phyloP scores from a whole-genome alignment of 345 rosid genomes.

The Crucihimalaya himalaica region DNA sequence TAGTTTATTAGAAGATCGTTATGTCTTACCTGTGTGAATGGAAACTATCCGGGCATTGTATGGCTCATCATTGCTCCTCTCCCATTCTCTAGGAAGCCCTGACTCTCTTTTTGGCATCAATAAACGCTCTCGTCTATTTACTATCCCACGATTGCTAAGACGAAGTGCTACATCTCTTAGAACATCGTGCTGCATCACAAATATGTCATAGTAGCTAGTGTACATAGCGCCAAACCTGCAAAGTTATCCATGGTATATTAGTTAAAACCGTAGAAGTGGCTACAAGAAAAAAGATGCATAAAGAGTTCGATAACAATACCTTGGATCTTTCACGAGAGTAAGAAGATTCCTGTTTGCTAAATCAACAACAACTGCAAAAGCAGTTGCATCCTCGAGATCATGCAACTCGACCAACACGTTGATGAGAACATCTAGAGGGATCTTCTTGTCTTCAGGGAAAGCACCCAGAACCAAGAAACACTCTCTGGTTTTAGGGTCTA shows the following conservation, averaged over 20 bases:
- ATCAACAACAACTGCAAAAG: slow-evolving; percentile 70
- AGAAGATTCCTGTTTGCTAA: slow-evolving; percentile 81
- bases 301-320: slow-evolving; percentile 43
- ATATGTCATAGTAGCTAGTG: slow-evolving; percentile 70
- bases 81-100: slow-evolving; percentile 78
- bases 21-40: slow-evolving; percentile 64
- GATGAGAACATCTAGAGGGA: slow-evolving; percentile 81
- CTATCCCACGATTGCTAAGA: slow-evolving; percentile 49
- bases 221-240: slow-evolving; percentile 69
- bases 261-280: neutral
- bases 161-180: slow-evolving; percentile 81
- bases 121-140: slow-evolving; percentile 56
- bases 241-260: slow-evolving; percentile 8
- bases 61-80: slow-evolving; percentile 57
- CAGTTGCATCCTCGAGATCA: slow-evolving; percentile 64
- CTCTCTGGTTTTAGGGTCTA: slow-evolving; percentile 57
- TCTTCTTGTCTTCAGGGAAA: slow-evolving; percentile 91
- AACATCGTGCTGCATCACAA: slow-evolving; percentile 81
- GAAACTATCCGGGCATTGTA: slow-evolving; percentile 78
- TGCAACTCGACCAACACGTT: slow-evolving; percentile 79
- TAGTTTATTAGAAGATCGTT: neutral
- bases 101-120: slow-evolving; percentile 73
- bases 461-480: slow-evolving; percentile 89
- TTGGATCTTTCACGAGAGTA: slow-evolving; percentile 72
- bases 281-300: slow-evolving; percentile 18